phyloP scores from a whole-genome alignment of 75 land plant genomes.

The Cupressus sempervirens region DNA sequence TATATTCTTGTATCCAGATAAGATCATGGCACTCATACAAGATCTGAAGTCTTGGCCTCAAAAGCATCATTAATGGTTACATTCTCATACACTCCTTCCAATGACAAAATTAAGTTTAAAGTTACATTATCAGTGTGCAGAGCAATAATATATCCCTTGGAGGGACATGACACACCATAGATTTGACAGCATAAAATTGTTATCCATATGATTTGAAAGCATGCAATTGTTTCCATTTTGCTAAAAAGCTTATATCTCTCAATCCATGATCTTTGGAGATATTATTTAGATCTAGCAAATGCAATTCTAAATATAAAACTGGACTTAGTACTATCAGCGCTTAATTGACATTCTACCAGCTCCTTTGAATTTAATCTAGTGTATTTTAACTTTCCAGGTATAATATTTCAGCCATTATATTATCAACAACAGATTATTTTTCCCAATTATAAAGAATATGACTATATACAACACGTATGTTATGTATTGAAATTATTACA shows the following conservation, averaged over 20 bases:
- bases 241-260: background rate
- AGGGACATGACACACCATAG: background rate
- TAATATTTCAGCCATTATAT: no score
- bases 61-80: background rate
- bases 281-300: background rate
- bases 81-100: background rate
- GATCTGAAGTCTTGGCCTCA: background rate
- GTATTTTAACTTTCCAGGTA: background rate
- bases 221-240: background rate
- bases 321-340: background rate
- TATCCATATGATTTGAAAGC: background rate
- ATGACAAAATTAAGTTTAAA: no score
- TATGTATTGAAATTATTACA: background rate
- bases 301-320: background rate
- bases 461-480: background rate
- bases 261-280: background rate
- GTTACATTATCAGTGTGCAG: background rate
- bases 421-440: no score
- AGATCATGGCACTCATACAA: background rate
- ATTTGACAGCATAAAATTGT: no score
- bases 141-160: background rate
- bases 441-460: background rate
- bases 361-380: background rate
- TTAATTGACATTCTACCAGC: background rate
- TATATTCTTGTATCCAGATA: background rate